Base-by-base conservation (phyloP, 2,329 filamentous ascomycete genomes). In the Stagonosporopsis cucurbitacearum region DNA sequence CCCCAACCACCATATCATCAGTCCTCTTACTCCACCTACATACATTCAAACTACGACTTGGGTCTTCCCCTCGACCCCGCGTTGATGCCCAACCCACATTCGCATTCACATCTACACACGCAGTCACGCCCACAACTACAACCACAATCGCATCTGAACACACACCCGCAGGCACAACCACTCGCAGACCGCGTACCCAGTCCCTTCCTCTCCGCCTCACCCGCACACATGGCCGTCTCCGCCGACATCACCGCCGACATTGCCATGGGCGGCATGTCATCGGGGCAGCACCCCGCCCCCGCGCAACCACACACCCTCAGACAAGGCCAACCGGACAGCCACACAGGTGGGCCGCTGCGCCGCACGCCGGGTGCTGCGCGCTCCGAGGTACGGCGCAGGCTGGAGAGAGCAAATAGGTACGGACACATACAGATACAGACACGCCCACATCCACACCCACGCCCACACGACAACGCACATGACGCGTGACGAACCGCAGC, bases 21-120 rank as follows among this genome's bases (percentile, higher is more conserved):
- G 7, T 60, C 74, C 65, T n/a, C 68, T 62, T 62, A 58, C 20
- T 50, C 57, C 8, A 49, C 56, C 19, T 73, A 42, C 57, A 76
- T 35, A 73, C 76, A 78, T 53, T 72, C 76, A 22, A 72, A 81
- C 42, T 82, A 79, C 56, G 77, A 82, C 37, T 78, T 32, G 30
- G 30, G n/a, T 13, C 30, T 87, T 71, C 84, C 84, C 2, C 79
- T 86, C 37, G 85, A 88, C 56, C 85, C 85, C 2, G 84, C 85
- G 33, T 84, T 88, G 43, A 86, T 87, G 79, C 78, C 81, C 12
- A 12, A 32, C 13, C n/a, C 30, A 3, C 30, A 32, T 2, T 2
- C 30, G 12, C 30, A 32, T 2, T 15, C 30, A 15, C 11, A 32
- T 15, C 9, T 26, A 9, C 5, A 5, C 25, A 26, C 28, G 6